Percentiles rank a stretch among this genome's conserved stretches.
phyloP scores from a whole-genome alignment of 768 basidiomycete species.

The Leucocoprinus leucothites region DNA sequence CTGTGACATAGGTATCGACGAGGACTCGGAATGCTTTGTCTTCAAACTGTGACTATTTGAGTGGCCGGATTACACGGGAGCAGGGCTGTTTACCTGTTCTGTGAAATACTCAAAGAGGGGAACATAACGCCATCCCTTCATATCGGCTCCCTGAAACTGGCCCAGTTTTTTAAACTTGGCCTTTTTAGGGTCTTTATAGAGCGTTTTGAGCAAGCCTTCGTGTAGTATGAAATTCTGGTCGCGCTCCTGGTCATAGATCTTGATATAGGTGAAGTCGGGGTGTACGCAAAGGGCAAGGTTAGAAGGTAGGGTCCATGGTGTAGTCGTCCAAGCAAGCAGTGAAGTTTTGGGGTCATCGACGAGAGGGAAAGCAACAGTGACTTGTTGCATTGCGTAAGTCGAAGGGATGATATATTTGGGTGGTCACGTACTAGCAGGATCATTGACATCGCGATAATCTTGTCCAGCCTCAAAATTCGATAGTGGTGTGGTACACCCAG shows the following conservation, averaged over 20 bases:
- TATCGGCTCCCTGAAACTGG: conserved; percentile 84
- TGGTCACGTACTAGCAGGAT: conserved; percentile 72
- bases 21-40: conserved; percentile 90
- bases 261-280: conserved; percentile 94
- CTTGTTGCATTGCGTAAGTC: conserved; percentile 29
- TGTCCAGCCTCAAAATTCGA: conserved; percentile 97
- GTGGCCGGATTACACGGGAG: neutral
- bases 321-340: conserved; percentile 97
- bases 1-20: conserved; percentile 90
- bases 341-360: conserved; percentile 91
- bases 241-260: conserved; percentile 88
- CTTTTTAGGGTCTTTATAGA: conserved; percentile 97
- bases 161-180: conserved; percentile 92
- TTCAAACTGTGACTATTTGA: conserved; percentile 59
- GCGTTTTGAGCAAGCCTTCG: conserved; percentile 78
- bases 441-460: conserved; percentile 89
- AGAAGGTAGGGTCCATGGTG: conserved; percentile 96
- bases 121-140: conserved; percentile 95
- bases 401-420: neutral
- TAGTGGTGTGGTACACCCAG: conserved; percentile 91
- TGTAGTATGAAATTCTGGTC: conserved; percentile 90
- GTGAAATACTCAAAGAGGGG: conserved; percentile 97
- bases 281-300: conserved; percentile 96
- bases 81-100: conserved; percentile 59
- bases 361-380: conserved; percentile 90